Evolutionary conservation across 2,329 filamentous ascomycete species (phyloP).

Genomic region (Escovopsis weberi): DNA sequence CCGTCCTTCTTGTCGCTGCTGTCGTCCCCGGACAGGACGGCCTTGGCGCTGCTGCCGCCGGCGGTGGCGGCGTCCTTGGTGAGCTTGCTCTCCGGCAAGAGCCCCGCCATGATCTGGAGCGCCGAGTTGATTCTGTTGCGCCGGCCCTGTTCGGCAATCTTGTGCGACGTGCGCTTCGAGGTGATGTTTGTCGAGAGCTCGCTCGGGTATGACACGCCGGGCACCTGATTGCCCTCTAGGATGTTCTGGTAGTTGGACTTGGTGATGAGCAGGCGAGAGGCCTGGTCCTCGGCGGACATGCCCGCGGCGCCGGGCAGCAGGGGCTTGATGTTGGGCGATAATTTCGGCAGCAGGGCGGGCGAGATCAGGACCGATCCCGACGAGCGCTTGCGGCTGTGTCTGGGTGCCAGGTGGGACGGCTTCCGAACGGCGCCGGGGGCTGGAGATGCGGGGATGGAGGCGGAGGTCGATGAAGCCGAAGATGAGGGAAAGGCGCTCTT

Average conservation of each 20-base stretch:
- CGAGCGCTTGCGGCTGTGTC: slow-evolving; percentile 56
- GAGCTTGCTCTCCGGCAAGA: slow-evolving; percentile 53
- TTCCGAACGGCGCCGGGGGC: too few species aligned
- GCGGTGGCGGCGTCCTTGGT: slow-evolving; percentile 25
- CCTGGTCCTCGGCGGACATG: slow-evolving; percentile 41
- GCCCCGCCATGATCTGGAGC: slow-evolving; percentile 73
- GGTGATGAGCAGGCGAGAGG: slow-evolving; percentile 66
- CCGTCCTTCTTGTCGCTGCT: slow-evolving; percentile 35
- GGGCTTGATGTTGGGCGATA: slow-evolving; percentile 90
- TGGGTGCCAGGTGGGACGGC: slow-evolving; percentile 41
- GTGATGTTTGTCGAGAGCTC: slow-evolving; percentile 87
- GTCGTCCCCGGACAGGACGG: slow-evolving; percentile 27
- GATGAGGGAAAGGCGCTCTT: too few species aligned
- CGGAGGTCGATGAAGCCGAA: too few species aligned
- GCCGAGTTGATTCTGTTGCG: slow-evolving; percentile 92
- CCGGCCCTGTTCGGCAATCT: slow-evolving; percentile 91
- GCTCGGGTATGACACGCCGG: slow-evolving; percentile 80
- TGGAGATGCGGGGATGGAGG: slow-evolving; percentile 25
- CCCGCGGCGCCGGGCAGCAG: slow-evolving; percentile 51
- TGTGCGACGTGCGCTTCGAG: slow-evolving; percentile 93
- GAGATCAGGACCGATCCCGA: slow-evolving; percentile 63
- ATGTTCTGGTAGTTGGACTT: slow-evolving; percentile 99
- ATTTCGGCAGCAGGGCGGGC: slow-evolving; percentile 73
- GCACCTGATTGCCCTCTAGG: slow-evolving; percentile 79
- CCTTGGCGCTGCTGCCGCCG: too few species aligned